A percentile compares a stretch with the other conserved stretches of the same genome.
phyloP scores from a whole-genome alignment of 805 yeast species.

The Zygotorulaspora sp. region DNA sequence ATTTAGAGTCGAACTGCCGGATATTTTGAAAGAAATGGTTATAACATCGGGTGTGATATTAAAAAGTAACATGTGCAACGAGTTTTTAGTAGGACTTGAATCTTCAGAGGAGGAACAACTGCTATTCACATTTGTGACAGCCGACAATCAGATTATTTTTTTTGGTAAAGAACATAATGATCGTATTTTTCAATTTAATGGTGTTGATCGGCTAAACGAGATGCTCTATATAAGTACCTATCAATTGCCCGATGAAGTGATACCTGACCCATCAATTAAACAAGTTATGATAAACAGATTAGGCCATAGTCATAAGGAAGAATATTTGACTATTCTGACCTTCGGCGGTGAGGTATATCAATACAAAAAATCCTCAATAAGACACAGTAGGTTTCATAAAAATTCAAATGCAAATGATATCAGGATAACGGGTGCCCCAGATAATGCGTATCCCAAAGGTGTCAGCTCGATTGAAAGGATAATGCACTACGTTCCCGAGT shows the following conservation, averaged over 20 bases:
- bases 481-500: slow-evolving; percentile 52
- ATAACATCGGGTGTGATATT: slow-evolving; percentile 67
- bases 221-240: slow-evolving; percentile 38
- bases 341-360: slow-evolving; percentile 75
- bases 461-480: slow-evolving; percentile 61
- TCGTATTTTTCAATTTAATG: slow-evolving; percentile 37
- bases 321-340: slow-evolving; percentile 65
- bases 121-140: slow-evolving; percentile 63
- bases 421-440: slow-evolving; percentile 72
- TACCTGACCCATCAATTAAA: slow-evolving; percentile 71
- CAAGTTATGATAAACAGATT: slow-evolving; percentile 59
- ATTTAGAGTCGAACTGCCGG: slow-evolving; percentile 37
- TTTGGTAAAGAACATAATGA: slow-evolving; percentile 51
- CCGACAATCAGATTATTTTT: slow-evolving; percentile 66
- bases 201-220: slow-evolving; percentile 37
- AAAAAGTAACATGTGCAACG: slow-evolving; percentile 44
- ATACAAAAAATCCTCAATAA: slow-evolving; percentile 47
- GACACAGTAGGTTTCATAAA: slow-evolving; percentile 24
- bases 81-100: slow-evolving; percentile 32
- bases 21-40: slow-evolving; percentile 42
- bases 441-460: slow-evolving; percentile 66
- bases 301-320: slow-evolving; percentile 59
- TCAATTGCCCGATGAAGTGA: slow-evolving; percentile 35
- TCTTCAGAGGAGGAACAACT: slow-evolving; percentile 32
- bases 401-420: slow-evolving; percentile 33